Base-by-base conservation (phyloP, 2,329 filamentous ascomycete species). In the Orbilia ellipsospora region DNA sequence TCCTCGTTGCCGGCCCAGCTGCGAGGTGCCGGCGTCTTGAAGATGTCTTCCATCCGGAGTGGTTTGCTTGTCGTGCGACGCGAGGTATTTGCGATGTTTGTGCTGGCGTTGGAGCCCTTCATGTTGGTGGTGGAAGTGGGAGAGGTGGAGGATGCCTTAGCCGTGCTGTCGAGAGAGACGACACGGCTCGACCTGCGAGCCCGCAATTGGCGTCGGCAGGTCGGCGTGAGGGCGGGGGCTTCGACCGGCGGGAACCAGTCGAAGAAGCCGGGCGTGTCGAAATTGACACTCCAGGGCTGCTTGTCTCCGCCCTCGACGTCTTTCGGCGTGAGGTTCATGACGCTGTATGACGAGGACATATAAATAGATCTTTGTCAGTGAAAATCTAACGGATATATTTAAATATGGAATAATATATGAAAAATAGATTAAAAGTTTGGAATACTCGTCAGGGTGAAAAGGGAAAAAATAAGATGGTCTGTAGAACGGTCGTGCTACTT, bases 1-100 rank as follows among this genome's bases (percentile, higher is more conserved):
- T 74, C 70, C 15, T 69, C 64, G 51, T 69, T 67, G 16, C 59
- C 57, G 16, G 26, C 48, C 64, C 64, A 69, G 2, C 42, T 50
- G 36, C 16, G 44, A 4, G 40, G 54, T 23, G 57, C 63, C 2
- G 72, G 72, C 2, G 72, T 69, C 26, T 52, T 31, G 36, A 59
- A 20, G 54, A 75, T 60, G 10, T 60, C 64, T 12, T 18, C 52
- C 15, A 20, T 45, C 26, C 56, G 65, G 45, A 64, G 51, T 1
- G 69, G 57, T 10, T 36, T 36, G 10, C 31, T 36, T 36, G 6
- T 6, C 31, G 31, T 36, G 10, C 31, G 31, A 36, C 31, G 31
- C 0, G 69, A 62, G 23, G 61, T 57, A 10, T 55, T 55, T 23
- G 63, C 51, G 13, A 70, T 63, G 8, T 57, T 20, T 28, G 66